A percentile compares a stretch with the other conserved stretches of the same genome.
phyloP scores from a whole-genome alignment of 2,329 filamentous ascomycete species.

The Trichoderma arundinaceum region DNA sequence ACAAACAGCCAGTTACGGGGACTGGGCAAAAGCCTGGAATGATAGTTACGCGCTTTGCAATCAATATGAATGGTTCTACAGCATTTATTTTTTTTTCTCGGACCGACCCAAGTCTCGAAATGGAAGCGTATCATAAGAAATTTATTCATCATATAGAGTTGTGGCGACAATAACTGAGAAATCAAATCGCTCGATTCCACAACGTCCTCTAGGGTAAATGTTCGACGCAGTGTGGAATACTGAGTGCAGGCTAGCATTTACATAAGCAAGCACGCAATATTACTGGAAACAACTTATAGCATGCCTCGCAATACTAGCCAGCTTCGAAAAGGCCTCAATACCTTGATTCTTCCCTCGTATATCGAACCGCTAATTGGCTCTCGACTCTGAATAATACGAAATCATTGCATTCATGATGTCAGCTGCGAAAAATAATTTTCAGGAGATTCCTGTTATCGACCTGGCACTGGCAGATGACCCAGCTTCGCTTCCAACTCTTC shows the following conservation, averaged over 20 bases:
- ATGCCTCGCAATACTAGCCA: not conserved
- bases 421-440: conserved; percentile 38
- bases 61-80: too few species aligned
- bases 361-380: too few species aligned
- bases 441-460: conserved; percentile 56
- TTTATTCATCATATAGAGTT: too few species aligned
- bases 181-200: too few species aligned
- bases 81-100: too few species aligned
- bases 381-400: not conserved
- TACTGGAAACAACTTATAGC: not conserved
- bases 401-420: not conserved
- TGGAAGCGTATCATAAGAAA: too few species aligned
- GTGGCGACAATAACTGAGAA: too few species aligned
- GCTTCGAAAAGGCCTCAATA: not conserved
- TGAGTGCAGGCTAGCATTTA: not conserved
- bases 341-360: not conserved
- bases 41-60: too few species aligned
- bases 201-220: not conserved
- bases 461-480: conserved; percentile 51
- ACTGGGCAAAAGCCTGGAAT: too few species aligned
- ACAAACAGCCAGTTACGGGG: too few species aligned
- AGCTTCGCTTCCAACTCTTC: conserved; percentile 44
- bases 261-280: conserved; percentile 15
- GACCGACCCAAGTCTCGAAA: too few species aligned
- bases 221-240: not conserved